Conservation (phyloP, 1,139 yeast genomes). For the Lizanozyma gosingica region DNA sequence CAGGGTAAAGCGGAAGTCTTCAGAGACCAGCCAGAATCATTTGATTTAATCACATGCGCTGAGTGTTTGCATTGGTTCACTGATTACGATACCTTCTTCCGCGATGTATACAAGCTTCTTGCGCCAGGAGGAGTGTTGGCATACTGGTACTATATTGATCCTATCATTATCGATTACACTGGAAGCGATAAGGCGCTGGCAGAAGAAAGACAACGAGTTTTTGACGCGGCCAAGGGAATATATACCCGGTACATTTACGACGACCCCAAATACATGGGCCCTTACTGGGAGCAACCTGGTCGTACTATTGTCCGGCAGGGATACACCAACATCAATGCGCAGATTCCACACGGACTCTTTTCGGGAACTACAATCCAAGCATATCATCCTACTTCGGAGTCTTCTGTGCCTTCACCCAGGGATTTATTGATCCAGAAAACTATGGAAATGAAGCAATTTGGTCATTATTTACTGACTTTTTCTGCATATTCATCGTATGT, state of each 20-base stretch:
- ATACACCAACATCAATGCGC: conserved; percentile 26
- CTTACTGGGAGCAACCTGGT: conserved; percentile 74
- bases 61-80: conserved; percentile 75
- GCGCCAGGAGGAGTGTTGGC: conserved; percentile 59
- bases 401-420: conserved; percentile 10
- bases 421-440: conserved; percentile 18
- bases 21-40: conserved; percentile 36
- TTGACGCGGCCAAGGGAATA: neutral
- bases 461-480: conserved; percentile 27
- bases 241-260: conserved; percentile 20
- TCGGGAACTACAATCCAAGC: conserved; percentile 18
- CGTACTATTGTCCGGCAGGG: conserved; percentile 40
- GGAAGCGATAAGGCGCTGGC: conserved; percentile 10
- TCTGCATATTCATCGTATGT: conserved; percentile 29
- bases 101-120: conserved; percentile 40
- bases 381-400: conserved; percentile 15
- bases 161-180: conserved; percentile 36
- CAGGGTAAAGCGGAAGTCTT: neutral
- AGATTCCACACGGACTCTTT: conserved; percentile 23
- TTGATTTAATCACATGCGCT: conserved; percentile 61
- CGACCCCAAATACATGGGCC: conserved; percentile 46
- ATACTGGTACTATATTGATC: conserved; percentile 76
- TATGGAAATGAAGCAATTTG: conserved; percentile 16
- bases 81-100: conserved; percentile 43
- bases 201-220: conserved; percentile 8